Evolutionary conservation across 1,139 yeast species (phyloP).

Genomic region (Yamadazyma atlantica): DNA sequence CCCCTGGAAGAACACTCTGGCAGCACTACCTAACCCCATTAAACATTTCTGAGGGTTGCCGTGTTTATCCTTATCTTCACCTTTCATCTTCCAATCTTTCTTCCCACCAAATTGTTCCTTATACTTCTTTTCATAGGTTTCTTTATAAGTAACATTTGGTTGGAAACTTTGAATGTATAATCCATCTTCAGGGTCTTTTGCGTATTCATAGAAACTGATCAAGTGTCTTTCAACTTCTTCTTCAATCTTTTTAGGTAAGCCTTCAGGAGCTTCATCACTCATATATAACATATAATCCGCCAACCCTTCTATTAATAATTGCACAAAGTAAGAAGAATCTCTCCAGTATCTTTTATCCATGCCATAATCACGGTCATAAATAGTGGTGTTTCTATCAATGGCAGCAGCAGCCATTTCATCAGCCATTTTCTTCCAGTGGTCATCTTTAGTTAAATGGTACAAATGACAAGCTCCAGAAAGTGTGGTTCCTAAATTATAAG

Average conservation of each 20-base stretch:
- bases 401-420: conserved; percentile 61
- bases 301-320: conserved; percentile 64
- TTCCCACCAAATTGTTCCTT: conserved; percentile 55
- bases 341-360: conserved; percentile 61
- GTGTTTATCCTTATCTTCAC: conserved; percentile 42
- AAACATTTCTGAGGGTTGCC: conserved; percentile 52
- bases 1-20: conserved; percentile 67
- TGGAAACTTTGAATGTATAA: conserved; percentile 63
- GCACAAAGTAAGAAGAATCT: conserved; percentile 64
- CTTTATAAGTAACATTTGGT: conserved; percentile 54
- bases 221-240: conserved; percentile 51
- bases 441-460: conserved; percentile 52
- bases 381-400: conserved; percentile 53
- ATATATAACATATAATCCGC: conserved; percentile 61
- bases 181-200: conserved; percentile 60
- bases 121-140: conserved; percentile 49
- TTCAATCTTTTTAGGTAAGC: conserved; percentile 33
- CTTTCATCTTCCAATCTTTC: conserved; percentile 52
- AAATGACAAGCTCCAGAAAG: conserved; percentile 55
- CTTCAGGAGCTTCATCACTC: conserved; percentile 45
- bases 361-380: conserved; percentile 67
- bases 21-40: conserved; percentile 68
- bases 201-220: conserved; percentile 54
- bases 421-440: conserved; percentile 57
- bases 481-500: conserved; percentile 72